phyloP scores from a whole-genome alignment of 2,329 filamentous ascomycete genomes.

The Cryoendolithus antarcticus region DNA sequence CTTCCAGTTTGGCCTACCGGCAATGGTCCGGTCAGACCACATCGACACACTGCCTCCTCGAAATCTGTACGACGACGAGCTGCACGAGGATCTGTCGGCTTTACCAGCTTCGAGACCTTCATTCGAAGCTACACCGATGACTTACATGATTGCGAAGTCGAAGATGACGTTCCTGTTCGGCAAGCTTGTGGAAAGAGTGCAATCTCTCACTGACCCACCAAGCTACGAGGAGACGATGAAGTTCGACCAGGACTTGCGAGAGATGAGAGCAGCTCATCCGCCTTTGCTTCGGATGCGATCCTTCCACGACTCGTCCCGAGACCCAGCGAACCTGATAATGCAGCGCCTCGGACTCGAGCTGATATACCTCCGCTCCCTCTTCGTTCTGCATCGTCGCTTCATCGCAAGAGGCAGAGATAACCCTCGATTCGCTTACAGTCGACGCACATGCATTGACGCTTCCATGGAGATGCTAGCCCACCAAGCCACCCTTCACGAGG shows the following conservation, averaged over 20 bases:
- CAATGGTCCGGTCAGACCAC: conserved; percentile 61
- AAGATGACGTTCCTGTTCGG: conserved; percentile 57
- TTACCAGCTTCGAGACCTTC: conserved; percentile 56
- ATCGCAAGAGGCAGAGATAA: conserved; percentile 67
- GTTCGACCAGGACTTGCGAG: conserved; percentile 45
- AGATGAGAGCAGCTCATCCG: conserved; percentile 54
- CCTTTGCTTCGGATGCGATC: conserved; percentile 66
- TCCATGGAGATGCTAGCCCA: conserved; percentile 71
- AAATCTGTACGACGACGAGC: conserved; percentile 73
- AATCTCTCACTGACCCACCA: conserved; percentile 46
- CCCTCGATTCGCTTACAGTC: conserved; percentile 69
- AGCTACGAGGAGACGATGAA: conserved; percentile 51
- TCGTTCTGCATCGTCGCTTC: conserved; percentile 80
- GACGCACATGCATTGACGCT: conserved; percentile 73
- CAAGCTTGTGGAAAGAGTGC: conserved; percentile 55
- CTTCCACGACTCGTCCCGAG: conserved; percentile 60
- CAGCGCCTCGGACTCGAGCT: conserved; percentile 75
- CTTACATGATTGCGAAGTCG: conserved; percentile 67
- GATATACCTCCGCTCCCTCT: conserved; percentile 78
- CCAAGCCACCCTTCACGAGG: conserved; percentile 61
- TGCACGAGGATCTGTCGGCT: conserved; percentile 54
- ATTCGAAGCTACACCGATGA: conserved; percentile 61
- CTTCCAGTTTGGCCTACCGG: conserved; percentile 49
- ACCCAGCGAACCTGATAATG: conserved; percentile 58
- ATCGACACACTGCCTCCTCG: conserved; percentile 64